Evolutionary conservation across 2,329 filamentous ascomycete species (phyloP), one percentile per base, ranked within the genome.

Genomic region (Cytospora schulzeri): DNA sequence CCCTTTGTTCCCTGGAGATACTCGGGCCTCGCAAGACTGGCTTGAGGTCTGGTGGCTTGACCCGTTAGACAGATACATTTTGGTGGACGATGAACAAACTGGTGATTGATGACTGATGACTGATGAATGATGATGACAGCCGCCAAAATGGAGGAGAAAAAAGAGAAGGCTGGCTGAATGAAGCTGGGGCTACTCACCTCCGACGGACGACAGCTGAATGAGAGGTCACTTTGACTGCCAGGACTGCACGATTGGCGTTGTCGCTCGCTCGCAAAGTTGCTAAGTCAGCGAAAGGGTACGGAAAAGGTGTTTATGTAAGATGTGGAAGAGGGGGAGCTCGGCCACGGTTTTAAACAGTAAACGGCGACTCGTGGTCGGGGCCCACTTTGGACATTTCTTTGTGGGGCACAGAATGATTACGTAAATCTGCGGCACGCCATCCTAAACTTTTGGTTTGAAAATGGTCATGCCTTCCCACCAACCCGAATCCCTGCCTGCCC

Each of bases 221-320:
- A 41, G 38, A 41, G 38, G 38, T 60, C 58, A 54, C 58, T 54
- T 51, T 58, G 41, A 31, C 29, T 26, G n/a, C 60, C 28, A 41
- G 50, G 45, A 31, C 52, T 62, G 15, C 52, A 62, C 38, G 55
- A 24, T 56, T 51, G 54, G 60, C 54, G 52, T 62, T 53, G 60
- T 45, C 38, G 60, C 48, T 54, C 60, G 38, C 60, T 57, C 52
- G 60, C 57, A 4, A 63, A 22, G 48, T 48, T 67, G 65, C 65
- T 67, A 67, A 67, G 65, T 67, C 65, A 67, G 65, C 65, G 62
- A 54, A 41, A 53, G 48, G 55, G 57, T 48, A 55, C 59, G 61
- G 52, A 45, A 45, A 33, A 53, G 48, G 62, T 66, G 65, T 66
- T 66, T 66, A 66, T 66, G 65, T 66, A 66, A 66, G 65, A 66